phyloP scores from a whole-genome alignment of 2,329 filamentous ascomycete species.

The Pseudogymnoascus sp. region DNA sequence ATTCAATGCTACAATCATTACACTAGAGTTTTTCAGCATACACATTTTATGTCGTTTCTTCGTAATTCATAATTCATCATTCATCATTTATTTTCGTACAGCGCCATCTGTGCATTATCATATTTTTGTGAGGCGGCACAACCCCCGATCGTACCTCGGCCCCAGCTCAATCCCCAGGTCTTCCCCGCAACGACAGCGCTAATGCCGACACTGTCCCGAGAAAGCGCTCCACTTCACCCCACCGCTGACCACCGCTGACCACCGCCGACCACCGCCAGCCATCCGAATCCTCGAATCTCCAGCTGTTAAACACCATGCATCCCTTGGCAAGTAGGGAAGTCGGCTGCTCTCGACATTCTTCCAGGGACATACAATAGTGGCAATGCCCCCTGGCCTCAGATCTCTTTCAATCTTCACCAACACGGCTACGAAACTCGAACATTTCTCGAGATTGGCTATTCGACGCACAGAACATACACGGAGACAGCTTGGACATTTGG shows the following conservation, averaged over 20 bases:
- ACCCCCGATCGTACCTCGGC: not conserved
- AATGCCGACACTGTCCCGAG: not conserved
- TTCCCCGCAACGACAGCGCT: not conserved
- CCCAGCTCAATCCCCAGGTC: not conserved
- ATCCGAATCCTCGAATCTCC: not conserved
- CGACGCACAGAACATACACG: not conserved
- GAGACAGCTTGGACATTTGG: not conserved
- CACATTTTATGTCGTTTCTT: not conserved
- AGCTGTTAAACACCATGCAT: not conserved
- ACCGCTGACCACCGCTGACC: not conserved
- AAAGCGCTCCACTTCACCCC: not conserved
- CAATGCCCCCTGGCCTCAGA: not conserved
- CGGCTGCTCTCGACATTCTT: constrained; percentile 1
- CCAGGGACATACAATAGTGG: constrained; percentile 4
- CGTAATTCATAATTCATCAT: not conserved
- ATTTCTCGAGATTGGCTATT: not conserved
- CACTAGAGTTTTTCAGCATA: not conserved
- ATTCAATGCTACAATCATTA: not conserved
- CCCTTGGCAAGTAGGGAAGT: not conserved
- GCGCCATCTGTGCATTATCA: not conserved
- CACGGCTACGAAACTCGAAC: not conserved
- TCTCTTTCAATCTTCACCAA: not conserved
- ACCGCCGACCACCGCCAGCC: not conserved
- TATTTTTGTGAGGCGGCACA: not conserved
- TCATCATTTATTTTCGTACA: not conserved